These are phyloP conservation scores for Ophiostoma sp. DNA, from an alignment of 2,329 filamentous ascomycete genomes.

Conservation along the genomic window DNA sequence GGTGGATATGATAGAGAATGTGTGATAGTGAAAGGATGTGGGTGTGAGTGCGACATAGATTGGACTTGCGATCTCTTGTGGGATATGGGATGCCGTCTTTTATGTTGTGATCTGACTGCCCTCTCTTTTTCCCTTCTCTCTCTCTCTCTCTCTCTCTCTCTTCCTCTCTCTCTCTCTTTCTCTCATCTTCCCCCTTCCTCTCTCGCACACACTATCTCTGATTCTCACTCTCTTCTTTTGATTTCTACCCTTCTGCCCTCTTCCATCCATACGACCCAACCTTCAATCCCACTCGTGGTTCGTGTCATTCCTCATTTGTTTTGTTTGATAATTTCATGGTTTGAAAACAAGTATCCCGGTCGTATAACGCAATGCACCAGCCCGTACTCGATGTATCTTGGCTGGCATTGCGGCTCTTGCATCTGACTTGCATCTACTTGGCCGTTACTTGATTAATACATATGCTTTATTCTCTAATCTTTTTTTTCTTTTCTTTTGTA, in stretches of 20 bases:
- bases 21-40: not conserved
- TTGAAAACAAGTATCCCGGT: not conserved
- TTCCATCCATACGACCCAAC: not conserved
- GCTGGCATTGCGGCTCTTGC: not conserved
- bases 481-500: not conserved
- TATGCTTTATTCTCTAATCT: not conserved
- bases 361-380: not conserved
- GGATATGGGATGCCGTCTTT: too few species aligned
- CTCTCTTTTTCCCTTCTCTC: too few species aligned
- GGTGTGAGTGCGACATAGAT: too few species aligned
- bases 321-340: not conserved
- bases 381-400: not conserved
- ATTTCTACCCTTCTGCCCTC: not conserved
- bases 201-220: too few species aligned
- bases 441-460: not conserved
- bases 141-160: too few species aligned
- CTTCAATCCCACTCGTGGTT: not conserved
- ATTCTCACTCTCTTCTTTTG: not conserved
- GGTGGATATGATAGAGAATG: too few species aligned
- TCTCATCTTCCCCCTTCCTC: too few species aligned
- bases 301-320: not conserved
- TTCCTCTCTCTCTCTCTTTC: too few species aligned
- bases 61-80: too few species aligned
- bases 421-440: not conserved
- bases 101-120: too few species aligned